Base-by-base conservation (phyloP, 768 basidiomycete species). In the Clathrus columnatus region DNA sequence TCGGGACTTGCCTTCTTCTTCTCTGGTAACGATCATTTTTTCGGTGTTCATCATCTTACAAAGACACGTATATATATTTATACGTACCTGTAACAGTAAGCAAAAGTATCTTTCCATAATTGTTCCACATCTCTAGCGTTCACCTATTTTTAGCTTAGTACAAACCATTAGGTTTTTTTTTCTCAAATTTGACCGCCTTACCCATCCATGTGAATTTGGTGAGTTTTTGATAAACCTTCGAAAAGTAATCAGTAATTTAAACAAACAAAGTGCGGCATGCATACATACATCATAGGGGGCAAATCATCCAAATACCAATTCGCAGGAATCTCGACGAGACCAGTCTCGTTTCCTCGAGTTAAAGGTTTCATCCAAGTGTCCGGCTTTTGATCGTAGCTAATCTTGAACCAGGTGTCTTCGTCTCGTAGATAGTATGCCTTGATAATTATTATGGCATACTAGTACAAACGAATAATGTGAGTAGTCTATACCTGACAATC, bases 291-390 rank as follows among this genome's bases (percentile, higher is more conserved):
- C 82, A 85, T 82, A 0, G 84, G 84, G 7, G 84, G 84, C 16
- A 88, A 71, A 64, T 87, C 86, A 54, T 87, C 85, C 17, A 85
- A 72, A 66, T 83, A 82, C 87, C 86, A 89, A 64, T 83, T 86
- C 1, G 76, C 84, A 0, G 85, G 84, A 55, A 87, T 82, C 62
- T 79, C 73, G 3, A 80, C 78, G 21, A 82, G 64, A 0, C 82
- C 82, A 0, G 85, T 87, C 48, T 75, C 73, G 20, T 81, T 81
- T 0, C 85, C 87, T 43, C 76, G 72, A 50, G 67, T 66, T 7
- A 88, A 74, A 0, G 86, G 86, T 61, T 83, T 78, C 86, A 88
- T 90, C 87, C 86, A 90, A 0, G 73, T 72, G 54, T 73, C 64
- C 1, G 87, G 85, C 18, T 75, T 61, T 10, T 76, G 72, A 0